Evolutionary conservation across 768 basidiomycete species (phyloP).

Genomic region (Filobasidium floriforme): DNA sequence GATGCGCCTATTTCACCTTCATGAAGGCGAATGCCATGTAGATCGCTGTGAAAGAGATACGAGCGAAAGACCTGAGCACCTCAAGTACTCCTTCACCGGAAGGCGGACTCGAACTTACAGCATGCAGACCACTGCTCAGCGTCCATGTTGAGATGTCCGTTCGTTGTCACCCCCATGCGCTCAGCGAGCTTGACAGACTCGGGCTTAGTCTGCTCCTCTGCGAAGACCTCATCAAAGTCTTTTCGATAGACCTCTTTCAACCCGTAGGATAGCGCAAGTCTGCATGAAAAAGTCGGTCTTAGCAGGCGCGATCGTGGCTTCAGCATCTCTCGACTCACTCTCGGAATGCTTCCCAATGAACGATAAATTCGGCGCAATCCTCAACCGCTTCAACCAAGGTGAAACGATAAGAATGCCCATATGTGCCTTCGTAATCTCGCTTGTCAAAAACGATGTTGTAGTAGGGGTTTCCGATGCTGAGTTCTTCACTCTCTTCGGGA

Average conservation of each 20-base stretch:
- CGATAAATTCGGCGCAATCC: constrained; percentile 92
- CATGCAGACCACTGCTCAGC: constrained; percentile 97
- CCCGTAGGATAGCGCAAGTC: constrained; percentile 74
- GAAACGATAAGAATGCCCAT: constrained; percentile 90
- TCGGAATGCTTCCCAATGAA: constrained; percentile 89
- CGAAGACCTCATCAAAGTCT: constrained; percentile 83
- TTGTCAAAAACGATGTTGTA: constrained; percentile 83
- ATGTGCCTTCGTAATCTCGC: constrained; percentile 55
- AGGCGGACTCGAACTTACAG: constrained; percentile 56
- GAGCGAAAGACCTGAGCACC: neutral
- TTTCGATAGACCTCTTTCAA: constrained; percentile 68
- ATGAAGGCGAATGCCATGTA: constrained; percentile 90
- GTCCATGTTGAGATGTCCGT: constrained; percentile 72
- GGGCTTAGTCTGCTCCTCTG: constrained; percentile 65
- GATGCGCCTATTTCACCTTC: constrained; percentile 42
- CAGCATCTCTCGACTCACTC: constrained; percentile 50
- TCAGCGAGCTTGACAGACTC: constrained; percentile 78
- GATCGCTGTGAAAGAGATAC: constrained; percentile 58
- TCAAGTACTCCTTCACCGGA: neutral
- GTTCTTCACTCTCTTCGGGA: constrained; percentile 59
- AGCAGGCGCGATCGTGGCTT: neutral
- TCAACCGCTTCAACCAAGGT: constrained; percentile 91
- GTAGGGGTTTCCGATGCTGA: constrained; percentile 82
- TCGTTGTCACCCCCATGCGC: constrained; percentile 90
- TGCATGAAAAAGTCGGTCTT: constrained; percentile 41